phyloP scores from a whole-genome alignment of 192 early-diverging fungal species.

The Coemansia sp. region DNA sequence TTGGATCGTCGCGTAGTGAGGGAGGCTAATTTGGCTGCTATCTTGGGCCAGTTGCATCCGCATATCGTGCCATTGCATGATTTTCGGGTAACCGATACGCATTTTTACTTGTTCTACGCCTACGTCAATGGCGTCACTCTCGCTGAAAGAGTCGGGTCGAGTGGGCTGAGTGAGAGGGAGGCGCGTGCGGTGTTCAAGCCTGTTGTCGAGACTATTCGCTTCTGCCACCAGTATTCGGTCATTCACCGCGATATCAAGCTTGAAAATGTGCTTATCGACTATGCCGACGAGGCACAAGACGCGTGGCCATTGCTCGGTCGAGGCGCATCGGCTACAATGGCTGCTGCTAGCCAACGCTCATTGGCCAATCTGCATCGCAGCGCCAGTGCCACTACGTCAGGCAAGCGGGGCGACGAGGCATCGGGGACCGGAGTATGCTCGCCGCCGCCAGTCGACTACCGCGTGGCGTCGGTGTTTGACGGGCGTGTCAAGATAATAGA shows the following conservation, averaged over 20 bases:
- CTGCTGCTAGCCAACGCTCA: background rate
- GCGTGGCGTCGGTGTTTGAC: constrained; percentile 20
- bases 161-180: constrained; percentile 40
- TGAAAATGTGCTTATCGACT: constrained; percentile 79
- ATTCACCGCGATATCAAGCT: constrained; percentile 92
- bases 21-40: constrained; percentile 54
- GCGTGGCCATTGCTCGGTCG: constrained; percentile 8
- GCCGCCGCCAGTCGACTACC: background rate
- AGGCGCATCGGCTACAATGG: constrained; percentile 1
- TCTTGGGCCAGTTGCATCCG: constrained; percentile 55
- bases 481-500: constrained; percentile 86
- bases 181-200: constrained; percentile 41
- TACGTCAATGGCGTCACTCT: constrained; percentile 50
- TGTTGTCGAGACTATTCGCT: constrained; percentile 49
- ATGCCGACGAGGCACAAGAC: constrained; percentile 18
- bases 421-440: background rate
- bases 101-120: constrained; percentile 59
- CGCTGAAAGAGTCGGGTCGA: constrained; percentile 45
- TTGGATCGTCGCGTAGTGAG: constrained; percentile 56
- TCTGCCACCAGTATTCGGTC: constrained; percentile 70
- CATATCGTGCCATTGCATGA: constrained; percentile 54
- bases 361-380: constrained; percentile 7
- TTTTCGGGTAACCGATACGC: constrained; percentile 56
- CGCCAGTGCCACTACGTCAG: background rate
- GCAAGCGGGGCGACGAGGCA: background rate